These are phyloP conservation scores for Helotiales sp. DNA, from an alignment of 2,329 filamentous ascomycete species.

Conservation along the genomic window DNA sequence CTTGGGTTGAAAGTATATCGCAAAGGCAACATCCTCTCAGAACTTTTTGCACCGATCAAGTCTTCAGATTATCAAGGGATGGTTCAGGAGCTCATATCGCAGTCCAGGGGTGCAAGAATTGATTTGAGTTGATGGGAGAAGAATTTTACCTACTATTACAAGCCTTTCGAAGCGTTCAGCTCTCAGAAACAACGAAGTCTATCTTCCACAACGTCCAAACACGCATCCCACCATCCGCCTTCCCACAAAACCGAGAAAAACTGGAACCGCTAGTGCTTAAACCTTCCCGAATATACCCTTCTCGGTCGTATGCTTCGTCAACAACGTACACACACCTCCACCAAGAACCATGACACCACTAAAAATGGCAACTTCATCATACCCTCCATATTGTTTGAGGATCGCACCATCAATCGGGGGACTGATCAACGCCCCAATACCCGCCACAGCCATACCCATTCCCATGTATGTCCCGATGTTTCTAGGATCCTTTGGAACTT, in stretches of 20 bases:
- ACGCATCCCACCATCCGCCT: no score
- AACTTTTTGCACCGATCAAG: neutral
- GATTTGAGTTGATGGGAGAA: neutral
- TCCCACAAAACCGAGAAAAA: no score
- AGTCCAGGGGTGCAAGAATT: neutral
- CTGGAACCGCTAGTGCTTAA: no score
- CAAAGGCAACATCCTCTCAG: slow-evolving; percentile 2
- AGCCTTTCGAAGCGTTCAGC: neutral
- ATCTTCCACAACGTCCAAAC: no score
- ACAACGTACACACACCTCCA: slow-evolving; percentile 17
- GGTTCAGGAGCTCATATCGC: slow-evolving; percentile 6
- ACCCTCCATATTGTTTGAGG: slow-evolving; percentile 49
- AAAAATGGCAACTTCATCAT: slow-evolving; percentile 25
- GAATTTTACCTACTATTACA: neutral
- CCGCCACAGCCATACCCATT: slow-evolving; percentile 59
- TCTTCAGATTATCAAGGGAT: slow-evolving; percentile 15
- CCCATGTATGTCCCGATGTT: slow-evolving; percentile 72
- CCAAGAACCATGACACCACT: slow-evolving; percentile 28
- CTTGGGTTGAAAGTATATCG: slow-evolving; percentile 8
- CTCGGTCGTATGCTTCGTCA: slow-evolving; percentile 9
- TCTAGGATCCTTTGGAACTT: slow-evolving; percentile 58
- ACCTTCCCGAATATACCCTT: slow-evolving; percentile 13
- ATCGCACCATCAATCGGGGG: slow-evolving; percentile 67
- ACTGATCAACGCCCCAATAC: slow-evolving; percentile 64
- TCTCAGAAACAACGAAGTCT: neutral